These are phyloP conservation scores for Ceratocystis albifundus DNA, from an alignment of 2,329 filamentous ascomycete species.

Conservation along the genomic window DNA sequence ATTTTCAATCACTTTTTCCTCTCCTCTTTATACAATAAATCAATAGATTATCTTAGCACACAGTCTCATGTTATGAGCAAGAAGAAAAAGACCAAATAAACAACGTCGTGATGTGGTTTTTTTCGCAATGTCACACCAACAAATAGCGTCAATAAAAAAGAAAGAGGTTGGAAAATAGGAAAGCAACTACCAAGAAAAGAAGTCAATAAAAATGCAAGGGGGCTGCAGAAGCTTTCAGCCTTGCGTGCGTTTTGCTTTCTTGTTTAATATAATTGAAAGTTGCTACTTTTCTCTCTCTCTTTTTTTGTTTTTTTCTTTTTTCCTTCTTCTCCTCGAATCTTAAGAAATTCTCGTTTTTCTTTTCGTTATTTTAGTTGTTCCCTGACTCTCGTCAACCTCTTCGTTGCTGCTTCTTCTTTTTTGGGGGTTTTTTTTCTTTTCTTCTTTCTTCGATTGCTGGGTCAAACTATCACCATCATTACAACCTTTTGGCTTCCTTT, in stretches of 20 bases:
- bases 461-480: not conserved
- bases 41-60: too few relatives aligned
- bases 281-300: not conserved
- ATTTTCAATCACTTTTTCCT: not conserved
- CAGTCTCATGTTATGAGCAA: not conserved
- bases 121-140: not conserved
- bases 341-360: not conserved
- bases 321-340: not conserved
- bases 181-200: not conserved
- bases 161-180: not conserved
- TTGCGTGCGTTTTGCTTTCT: conserved; percentile 6
- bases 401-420: not conserved
- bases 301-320: conserved; percentile 4
- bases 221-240: conserved; percentile 15
- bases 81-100: not conserved
- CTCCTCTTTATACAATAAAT: not conserved
- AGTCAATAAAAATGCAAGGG: not conserved
- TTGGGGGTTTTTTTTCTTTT: too few relatives aligned
- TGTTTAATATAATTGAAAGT: not conserved
- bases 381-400: not conserved
- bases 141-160: not conserved
- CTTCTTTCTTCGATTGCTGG: not conserved
- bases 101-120: not conserved
- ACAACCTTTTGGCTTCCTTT: not conserved
- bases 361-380: not conserved